Conservation (phyloP, 163 green algal species). For the Trebouxiophyceae sp. region DNA sequence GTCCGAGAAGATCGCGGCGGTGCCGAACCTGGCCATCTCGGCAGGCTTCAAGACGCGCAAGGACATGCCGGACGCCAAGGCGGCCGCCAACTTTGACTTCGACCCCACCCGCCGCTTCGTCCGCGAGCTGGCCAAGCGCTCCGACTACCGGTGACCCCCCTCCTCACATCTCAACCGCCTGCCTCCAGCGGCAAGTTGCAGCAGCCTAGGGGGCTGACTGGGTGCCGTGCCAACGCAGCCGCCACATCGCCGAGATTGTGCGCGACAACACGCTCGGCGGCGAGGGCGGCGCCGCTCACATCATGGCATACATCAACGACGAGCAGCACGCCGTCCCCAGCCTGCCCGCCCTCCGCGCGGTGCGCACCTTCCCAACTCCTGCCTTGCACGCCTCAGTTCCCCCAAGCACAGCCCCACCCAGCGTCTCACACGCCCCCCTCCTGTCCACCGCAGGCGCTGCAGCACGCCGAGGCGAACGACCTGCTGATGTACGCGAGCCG, state of each 20-base stretch:
- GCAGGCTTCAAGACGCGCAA: neutral
- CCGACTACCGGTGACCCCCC: neutral
- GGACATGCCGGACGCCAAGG: neutral
- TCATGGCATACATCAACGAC: constrained; percentile 1
- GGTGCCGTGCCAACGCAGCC: no score
- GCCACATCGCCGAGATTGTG: neutral
- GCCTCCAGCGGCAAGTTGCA: no score
- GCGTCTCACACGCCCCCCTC: no score
- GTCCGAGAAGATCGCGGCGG: neutral
- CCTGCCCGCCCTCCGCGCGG: neutral
- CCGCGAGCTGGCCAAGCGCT: neutral
- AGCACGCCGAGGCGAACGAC: constrained; percentile 5
- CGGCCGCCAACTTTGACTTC: neutral
- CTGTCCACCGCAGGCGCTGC: constrained; percentile 9
- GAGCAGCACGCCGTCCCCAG: neutral
- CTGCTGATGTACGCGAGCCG: constrained; percentile 8
- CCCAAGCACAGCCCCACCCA: neutral
- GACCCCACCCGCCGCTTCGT: neutral
- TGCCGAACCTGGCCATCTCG: neutral
- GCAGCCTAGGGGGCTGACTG: no score
- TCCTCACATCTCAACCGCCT: no score
- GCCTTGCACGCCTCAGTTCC: neutral
- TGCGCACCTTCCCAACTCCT: neutral
- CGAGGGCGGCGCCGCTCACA: neutral
- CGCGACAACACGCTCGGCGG: neutral